phyloP scores from a whole-genome alignment of 371 early-diverging fungal species.

The Mortierella sp. region DNA sequence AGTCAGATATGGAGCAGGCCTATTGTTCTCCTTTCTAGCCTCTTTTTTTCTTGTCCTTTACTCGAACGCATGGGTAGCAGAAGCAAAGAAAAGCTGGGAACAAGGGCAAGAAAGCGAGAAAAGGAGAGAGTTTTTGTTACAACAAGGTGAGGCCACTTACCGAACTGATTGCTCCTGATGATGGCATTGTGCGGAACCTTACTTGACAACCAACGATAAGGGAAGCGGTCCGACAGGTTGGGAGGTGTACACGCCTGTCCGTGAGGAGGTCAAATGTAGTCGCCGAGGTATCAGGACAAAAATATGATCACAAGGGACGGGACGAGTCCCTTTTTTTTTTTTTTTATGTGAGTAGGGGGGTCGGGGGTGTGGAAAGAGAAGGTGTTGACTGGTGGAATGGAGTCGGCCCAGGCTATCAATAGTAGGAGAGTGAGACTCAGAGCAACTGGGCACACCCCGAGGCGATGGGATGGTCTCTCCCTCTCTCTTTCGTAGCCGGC shows the following conservation, averaged over 20 bases:
- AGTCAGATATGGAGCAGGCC: too few species aligned
- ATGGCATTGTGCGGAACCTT: neutral
- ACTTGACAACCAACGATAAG: neutral
- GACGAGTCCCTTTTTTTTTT: too few species aligned
- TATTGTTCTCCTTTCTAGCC: too few species aligned
- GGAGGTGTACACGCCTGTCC: neutral
- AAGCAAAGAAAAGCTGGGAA: neutral
- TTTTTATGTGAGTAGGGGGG: neutral
- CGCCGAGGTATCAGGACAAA: neutral
- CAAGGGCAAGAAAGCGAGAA: neutral
- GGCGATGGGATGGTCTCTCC: too few species aligned
- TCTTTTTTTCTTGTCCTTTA: too few species aligned
- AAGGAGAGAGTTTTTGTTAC: neutral
- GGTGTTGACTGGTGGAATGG: neutral
- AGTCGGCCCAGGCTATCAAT: neutral
- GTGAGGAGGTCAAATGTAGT: neutral
- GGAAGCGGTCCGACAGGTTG: neutral
- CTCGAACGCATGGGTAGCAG: too few species aligned
- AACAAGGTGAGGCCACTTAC: slow-evolving; percentile 19
- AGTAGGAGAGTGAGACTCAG: too few species aligned
- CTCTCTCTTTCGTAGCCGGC: neutral
- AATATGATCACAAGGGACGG: neutral
- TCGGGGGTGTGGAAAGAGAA: neutral
- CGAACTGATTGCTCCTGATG: slow-evolving; percentile 25
- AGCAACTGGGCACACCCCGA: too few species aligned